Evolutionary conservation across 768 basidiomycete species (phyloP), one percentile per base, ranked within the genome.

Genomic region (Leccinum olivaceopallidum): DNA sequence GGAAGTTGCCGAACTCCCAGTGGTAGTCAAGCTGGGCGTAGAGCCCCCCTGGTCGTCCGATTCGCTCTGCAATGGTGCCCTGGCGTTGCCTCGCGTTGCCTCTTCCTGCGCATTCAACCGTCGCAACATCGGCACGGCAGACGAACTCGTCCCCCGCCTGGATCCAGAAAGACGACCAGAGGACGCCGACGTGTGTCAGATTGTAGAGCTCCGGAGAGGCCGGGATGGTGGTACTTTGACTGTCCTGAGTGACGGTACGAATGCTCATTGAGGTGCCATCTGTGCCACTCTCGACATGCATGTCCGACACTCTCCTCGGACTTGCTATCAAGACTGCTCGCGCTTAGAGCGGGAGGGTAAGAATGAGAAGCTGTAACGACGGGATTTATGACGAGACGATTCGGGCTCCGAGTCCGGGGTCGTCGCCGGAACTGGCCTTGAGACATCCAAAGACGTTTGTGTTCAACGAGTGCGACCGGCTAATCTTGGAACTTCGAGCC

Each of bases 301-400:
- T 28, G 26, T 24, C 48, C 57, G 14, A 34, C 22, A n/a, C 32
- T 57, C 28, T 26, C 53, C 42, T 54, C 47, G 14, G 20, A 7
- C 50, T 55, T 57, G 4, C 49, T 26, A 26, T 53, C 54, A 9
- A 54, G 37, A 18, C n/a, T 16, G 16, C 24, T 59, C 63, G 36
- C 60, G 73, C n/a, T 58, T 72, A 32, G 56, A 37, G 22, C 61
- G 63, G 6, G 56, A 34, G 6, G 71, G 22, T 4, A 74, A 44
- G 6, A 73, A 67, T 7, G 65, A 69, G 60, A 73, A 73, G 3
- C 67, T 73, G 34, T 54, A 65, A 51, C 73, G 54, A 14, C 61
- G 69, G 22, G 53, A 3, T 58, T 56, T 66, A 13, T 56, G 70
- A 55, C 57, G 55, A 6, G 60, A 37, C 2, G 44, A 30, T 36